phyloP scores from a whole-genome alignment of 2,329 filamentous ascomycete genomes.

The Penicillium sp. region DNA sequence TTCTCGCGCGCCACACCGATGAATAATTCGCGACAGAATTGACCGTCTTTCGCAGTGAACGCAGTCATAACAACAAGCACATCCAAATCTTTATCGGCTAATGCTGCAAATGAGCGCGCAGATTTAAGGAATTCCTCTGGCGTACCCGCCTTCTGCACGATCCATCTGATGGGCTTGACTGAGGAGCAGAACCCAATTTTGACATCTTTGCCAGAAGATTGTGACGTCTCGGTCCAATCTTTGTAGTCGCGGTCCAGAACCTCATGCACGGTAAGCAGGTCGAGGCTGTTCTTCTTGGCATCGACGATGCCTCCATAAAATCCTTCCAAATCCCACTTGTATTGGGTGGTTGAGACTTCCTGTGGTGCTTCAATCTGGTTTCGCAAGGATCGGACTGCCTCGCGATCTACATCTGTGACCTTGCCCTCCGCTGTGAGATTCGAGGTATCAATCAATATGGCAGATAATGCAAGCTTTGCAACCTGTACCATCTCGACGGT shows the following conservation, averaged over 20 bases:
- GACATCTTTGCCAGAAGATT: slow-evolving; percentile 32
- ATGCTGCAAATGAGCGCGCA: slow-evolving; percentile 50
- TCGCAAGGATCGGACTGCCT: slow-evolving; percentile 55
- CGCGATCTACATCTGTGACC: slow-evolving; percentile 51
- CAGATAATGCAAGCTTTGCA: slow-evolving; percentile 43
- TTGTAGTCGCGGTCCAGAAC: slow-evolving; percentile 66
- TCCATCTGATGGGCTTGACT: slow-evolving; percentile 58
- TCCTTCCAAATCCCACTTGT: slow-evolving; percentile 47
- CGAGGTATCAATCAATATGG: slow-evolving; percentile 48
- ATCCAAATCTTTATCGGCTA: slow-evolving; percentile 48
- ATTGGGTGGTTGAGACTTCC: neutral
- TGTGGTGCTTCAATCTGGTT: slow-evolving; percentile 45
- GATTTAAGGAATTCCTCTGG: slow-evolving; percentile 41
- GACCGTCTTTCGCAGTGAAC: slow-evolving; percentile 44
- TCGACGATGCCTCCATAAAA: slow-evolving; percentile 56
- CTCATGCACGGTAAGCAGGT: slow-evolving; percentile 55
- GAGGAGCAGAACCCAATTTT: slow-evolving; percentile 62
- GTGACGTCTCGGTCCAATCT: slow-evolving; percentile 54
- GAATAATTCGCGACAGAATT: slow-evolving; percentile 57
- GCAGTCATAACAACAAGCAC: slow-evolving; percentile 64
- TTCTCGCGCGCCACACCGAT: slow-evolving; percentile 48
- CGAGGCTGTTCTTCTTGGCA: slow-evolving; percentile 59
- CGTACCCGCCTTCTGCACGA: slow-evolving; percentile 51
- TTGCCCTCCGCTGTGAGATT: slow-evolving; percentile 49
- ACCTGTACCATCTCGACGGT: slow-evolving; percentile 38